Conservation (phyloP, 1,139 yeast species). For the Scheffersomyces stambukii region DNA sequence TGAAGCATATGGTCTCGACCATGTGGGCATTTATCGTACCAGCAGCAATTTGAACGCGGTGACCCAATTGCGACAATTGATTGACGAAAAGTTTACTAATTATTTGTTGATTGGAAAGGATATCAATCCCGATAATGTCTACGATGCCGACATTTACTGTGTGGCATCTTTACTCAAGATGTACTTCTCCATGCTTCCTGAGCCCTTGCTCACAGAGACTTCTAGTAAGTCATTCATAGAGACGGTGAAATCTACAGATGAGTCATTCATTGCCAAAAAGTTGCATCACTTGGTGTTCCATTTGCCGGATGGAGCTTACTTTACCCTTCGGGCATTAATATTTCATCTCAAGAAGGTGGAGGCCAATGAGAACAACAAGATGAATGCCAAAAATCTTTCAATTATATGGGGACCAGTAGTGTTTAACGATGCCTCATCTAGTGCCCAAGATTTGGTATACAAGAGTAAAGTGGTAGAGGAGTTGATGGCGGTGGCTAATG, state of each 20-base stretch:
- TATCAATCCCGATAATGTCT: slow-evolving; percentile 41
- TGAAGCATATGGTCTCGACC: slow-evolving; percentile 75
- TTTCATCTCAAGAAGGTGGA: slow-evolving; percentile 82
- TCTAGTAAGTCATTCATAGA: slow-evolving; percentile 59
- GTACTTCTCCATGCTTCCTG: slow-evolving; percentile 67
- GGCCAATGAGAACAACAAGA: slow-evolving; percentile 63
- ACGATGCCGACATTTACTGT: slow-evolving; percentile 69
- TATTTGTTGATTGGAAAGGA: slow-evolving; percentile 41
- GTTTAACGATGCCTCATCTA: slow-evolving; percentile 58
- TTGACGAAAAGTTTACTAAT: slow-evolving; percentile 76
- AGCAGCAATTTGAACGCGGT: slow-evolving; percentile 77
- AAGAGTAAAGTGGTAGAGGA: slow-evolving; percentile 85
- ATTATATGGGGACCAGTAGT: slow-evolving; percentile 95
- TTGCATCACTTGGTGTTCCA: slow-evolving; percentile 85
- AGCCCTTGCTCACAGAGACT: slow-evolving; percentile 59
- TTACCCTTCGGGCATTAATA: slow-evolving; percentile 77
- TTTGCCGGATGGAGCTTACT: slow-evolving; percentile 91
- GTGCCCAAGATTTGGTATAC: slow-evolving; percentile 73
- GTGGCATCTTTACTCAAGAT: slow-evolving; percentile 69
- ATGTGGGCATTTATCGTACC: slow-evolving; percentile 87
- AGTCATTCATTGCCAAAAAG: slow-evolving; percentile 59
- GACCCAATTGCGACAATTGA: slow-evolving; percentile 64
- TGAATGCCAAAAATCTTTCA: slow-evolving; percentile 76
- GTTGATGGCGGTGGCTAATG: slow-evolving; percentile 76
- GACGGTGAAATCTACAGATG: slow-evolving; percentile 60